Conservation (phyloP, 805 yeast species). For the Yarrowia osloensis region DNA sequence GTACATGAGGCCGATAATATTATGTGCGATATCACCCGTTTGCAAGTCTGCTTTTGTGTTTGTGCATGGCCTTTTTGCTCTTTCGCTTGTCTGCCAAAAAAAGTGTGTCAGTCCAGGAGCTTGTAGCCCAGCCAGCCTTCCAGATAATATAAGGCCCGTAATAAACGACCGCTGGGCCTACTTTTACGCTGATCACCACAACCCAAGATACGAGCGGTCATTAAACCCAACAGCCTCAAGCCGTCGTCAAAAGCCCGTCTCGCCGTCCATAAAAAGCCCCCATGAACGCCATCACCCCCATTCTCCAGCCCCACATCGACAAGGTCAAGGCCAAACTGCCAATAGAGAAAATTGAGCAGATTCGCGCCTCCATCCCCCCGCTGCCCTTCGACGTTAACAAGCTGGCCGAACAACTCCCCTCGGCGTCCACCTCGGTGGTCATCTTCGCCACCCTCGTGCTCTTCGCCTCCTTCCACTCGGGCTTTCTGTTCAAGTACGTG, state of each 20-base stretch:
- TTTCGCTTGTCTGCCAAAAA: not conserved
- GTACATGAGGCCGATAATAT: too few relatives aligned
- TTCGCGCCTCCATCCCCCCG: conserved; percentile 25
- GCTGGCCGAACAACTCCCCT: conserved; percentile 13
- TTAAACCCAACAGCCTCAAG: too few relatives aligned
- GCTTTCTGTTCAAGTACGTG: conserved; percentile 25
- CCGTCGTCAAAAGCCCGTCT: too few relatives aligned
- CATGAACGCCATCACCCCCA: conserved; percentile 17
- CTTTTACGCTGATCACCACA: not conserved
- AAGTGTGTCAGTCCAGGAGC: not conserved
- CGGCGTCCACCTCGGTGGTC: conserved; percentile 18
- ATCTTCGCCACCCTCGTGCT: conserved; percentile 15
- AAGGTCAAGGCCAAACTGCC: conserved; percentile 27
- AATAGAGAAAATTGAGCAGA: conserved; percentile 22
- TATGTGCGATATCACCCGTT: too few relatives aligned
- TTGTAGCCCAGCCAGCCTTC: not conserved
- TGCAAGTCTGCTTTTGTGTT: too few relatives aligned
- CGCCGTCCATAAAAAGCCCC: not conserved
- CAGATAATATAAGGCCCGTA: not conserved
- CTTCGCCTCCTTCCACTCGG: conserved; percentile 10
- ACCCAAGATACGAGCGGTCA: not conserved
- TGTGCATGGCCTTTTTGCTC: too few relatives aligned
- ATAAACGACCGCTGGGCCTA: not conserved
- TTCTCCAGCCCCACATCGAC: conserved; percentile 27
- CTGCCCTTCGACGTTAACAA: conserved; percentile 18